Base-by-base conservation (phyloP, 441 rosid genomes). In the Erysimum cheiri region DNA sequence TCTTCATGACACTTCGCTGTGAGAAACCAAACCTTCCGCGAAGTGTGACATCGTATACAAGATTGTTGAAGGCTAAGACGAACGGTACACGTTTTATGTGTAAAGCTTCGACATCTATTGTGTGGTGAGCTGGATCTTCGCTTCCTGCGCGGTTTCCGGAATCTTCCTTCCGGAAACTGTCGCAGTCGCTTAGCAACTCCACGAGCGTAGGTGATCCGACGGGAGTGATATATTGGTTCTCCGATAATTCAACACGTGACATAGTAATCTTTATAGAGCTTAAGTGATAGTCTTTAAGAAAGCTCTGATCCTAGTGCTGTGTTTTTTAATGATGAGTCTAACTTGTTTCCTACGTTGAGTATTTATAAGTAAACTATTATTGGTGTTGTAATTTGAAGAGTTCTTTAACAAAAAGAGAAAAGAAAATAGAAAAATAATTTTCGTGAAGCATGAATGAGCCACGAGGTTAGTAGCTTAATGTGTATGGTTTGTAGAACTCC, bases 121-220 rank as follows among this genome's bases (percentile, higher is more conserved):
- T 15, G 54, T 63, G 61, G 22, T 63, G 70, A 48, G 35, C 22
- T 0, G 74, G 53, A 48, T 57, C 60, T 2, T 69, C 75, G 54
- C 73, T 60, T 60, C 33, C 35, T 13, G 4, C 33, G 19, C 5
- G 33, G 62, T 6, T n/a, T 14, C 19, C 19, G 32, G 48, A 11
- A 11, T 62, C 63, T 62, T 31, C 62, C 4, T 67, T 74, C 10
- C 63, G 68, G 69, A 67, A 67, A 61, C 78, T 68, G 60, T 60
- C 73, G 63, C 67, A 73, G 54, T 65, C 67, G 59, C 43, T 73
- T 0, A 73, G 29, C 3, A 67, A 50, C 62, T 66, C 72, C 17
- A 32, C 48, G 19, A 74, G 60, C 0, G 78, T 60, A 1, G 78
- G 78, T 43, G 73, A 74, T 39, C 61, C 55, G 39, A 8, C 28